These are phyloP conservation scores for Marchantia polymorpha DNA, from an alignment of 225 moss, liverwort and hornwort species.

Conservation along the genomic window DNA sequence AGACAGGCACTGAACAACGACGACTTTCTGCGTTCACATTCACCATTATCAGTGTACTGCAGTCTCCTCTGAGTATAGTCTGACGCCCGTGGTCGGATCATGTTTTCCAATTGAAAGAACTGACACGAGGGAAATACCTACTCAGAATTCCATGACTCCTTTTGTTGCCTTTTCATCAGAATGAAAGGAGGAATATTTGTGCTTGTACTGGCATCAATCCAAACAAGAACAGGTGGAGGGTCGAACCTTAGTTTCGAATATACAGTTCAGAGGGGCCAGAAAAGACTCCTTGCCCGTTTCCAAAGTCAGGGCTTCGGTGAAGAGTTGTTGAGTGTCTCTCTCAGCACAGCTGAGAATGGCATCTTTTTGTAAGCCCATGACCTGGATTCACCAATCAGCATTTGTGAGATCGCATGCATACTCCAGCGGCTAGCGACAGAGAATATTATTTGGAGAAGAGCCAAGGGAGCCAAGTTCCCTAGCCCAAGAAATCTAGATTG, in stretches of 20 bases:
- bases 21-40: conserved; percentile 26
- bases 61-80: too few species aligned
- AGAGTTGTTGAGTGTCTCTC: conserved; percentile 38
- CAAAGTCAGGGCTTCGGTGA: conserved; percentile 37
- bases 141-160: too few species aligned
- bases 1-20: conserved; percentile 34
- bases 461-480: background rate
- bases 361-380: conserved; percentile 49
- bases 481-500: too few species aligned
- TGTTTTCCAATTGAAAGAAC: too few species aligned
- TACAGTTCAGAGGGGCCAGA: conserved; percentile 35
- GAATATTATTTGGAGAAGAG: background rate
- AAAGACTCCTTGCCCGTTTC: conserved; percentile 46
- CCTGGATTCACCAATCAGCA: conserved; percentile 15
- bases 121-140: too few species aligned
- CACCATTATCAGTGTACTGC: background rate
- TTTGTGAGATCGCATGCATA: background rate
- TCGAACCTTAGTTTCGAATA: conserved; percentile 43
- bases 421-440: background rate
- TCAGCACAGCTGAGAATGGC: conserved; percentile 41
- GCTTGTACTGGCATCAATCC: background rate
- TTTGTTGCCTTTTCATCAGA: background rate
- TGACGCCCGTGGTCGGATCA: too few species aligned
- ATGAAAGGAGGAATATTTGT: background rate
- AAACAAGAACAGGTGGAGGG: background rate